Conservation (phyloP, 2,329 filamentous ascomycete genomes). For the Cladosporium sphaerospermum region DNA sequence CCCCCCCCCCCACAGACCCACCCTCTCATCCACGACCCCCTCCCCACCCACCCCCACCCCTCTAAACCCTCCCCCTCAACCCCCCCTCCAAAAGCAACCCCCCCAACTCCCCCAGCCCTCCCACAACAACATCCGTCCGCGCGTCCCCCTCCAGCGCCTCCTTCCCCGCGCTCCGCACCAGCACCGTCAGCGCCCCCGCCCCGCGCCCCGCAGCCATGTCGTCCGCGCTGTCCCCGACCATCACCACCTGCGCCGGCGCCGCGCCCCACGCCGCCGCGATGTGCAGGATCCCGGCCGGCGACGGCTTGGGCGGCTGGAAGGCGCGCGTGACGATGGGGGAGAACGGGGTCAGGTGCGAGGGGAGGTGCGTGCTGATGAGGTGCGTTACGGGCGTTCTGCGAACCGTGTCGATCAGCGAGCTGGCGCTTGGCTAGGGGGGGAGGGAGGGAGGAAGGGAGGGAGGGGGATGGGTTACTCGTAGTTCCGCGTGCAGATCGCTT, state of each 20-base stretch:
- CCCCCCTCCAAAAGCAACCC: constrained; percentile 16
- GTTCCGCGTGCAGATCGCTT: constrained; percentile 90
- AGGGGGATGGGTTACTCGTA: constrained; percentile 53
- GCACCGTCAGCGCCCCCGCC: constrained; percentile 84
- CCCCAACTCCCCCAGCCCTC: constrained; percentile 12
- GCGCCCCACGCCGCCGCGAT: constrained; percentile 70
- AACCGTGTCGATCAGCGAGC: neutral
- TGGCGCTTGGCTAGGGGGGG: too few species aligned
- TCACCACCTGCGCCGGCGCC: constrained; percentile 37
- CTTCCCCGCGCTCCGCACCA: constrained; percentile 48
- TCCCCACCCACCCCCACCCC: constrained; percentile 24
- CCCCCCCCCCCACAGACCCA: neutral
- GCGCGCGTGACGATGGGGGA: constrained; percentile 77
- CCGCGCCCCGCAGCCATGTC: constrained; percentile 82
- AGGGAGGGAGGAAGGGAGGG: constrained; percentile 27
- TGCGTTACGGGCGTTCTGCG: constrained; percentile 61
- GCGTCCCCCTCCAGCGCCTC: constrained; percentile 30
- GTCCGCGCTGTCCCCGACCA: constrained; percentile 65
- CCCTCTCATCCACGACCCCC: neutral
- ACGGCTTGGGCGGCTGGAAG: constrained; percentile 76
- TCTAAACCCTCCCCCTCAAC: constrained; percentile 32
- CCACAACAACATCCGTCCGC: constrained; percentile 29
- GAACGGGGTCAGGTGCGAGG: constrained; percentile 53
- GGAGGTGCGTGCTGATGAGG: constrained; percentile 68
- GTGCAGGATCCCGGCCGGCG: constrained; percentile 79